phyloP scores from a whole-genome alignment of 495 filamentous ascomycete genomes.

The Aspergillus heteromorphus region DNA sequence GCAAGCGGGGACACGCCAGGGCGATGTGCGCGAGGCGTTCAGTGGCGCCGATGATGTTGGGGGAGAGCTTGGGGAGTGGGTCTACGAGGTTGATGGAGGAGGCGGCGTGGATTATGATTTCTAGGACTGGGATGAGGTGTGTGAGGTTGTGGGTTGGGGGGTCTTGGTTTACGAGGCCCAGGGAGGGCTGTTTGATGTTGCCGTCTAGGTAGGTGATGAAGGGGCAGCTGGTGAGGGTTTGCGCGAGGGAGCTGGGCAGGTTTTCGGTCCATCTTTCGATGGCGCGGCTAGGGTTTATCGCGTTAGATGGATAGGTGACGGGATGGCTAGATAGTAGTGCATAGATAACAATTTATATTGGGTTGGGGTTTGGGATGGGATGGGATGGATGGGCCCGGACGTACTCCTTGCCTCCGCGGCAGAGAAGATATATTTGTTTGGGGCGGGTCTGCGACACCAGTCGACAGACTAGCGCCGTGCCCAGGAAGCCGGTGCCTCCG shows the following conservation, averaged over 20 bases:
- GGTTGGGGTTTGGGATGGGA: neutral
- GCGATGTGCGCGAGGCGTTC: neutral
- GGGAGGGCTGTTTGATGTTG: constrained; percentile 1
- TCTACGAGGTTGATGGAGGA: constrained; percentile 19
- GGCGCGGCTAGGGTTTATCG: too few relatives aligned
- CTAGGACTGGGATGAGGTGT: too few relatives aligned
- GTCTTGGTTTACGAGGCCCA: neutral
- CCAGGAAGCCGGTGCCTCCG: constrained; percentile 17
- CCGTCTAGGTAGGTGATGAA: constrained; percentile 5
- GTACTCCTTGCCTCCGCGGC: constrained; percentile 12
- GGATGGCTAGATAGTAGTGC: too few relatives aligned
- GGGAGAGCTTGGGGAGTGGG: neutral
- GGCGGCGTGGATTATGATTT: constrained; percentile 20
- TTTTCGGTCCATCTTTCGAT: constrained; percentile 8
- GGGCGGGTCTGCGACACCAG: neutral
- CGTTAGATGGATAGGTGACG: too few relatives aligned
- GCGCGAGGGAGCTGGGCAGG: neutral
- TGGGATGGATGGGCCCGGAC: neutral
- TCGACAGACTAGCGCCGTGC: constrained; percentile 12
- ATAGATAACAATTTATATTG: too few relatives aligned
- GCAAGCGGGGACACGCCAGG: neutral
- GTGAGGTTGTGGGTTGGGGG: neutral
- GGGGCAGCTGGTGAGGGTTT: neutral
- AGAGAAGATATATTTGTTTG: constrained; percentile 11
- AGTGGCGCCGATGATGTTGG: constrained; percentile 5